A percentile compares a stretch with the other conserved stretches of the same genome.
Evolutionary conservation across 495 filamentous ascomycete genomes (phyloP).

Genomic region (Eremomyces bilateralis): DNA sequence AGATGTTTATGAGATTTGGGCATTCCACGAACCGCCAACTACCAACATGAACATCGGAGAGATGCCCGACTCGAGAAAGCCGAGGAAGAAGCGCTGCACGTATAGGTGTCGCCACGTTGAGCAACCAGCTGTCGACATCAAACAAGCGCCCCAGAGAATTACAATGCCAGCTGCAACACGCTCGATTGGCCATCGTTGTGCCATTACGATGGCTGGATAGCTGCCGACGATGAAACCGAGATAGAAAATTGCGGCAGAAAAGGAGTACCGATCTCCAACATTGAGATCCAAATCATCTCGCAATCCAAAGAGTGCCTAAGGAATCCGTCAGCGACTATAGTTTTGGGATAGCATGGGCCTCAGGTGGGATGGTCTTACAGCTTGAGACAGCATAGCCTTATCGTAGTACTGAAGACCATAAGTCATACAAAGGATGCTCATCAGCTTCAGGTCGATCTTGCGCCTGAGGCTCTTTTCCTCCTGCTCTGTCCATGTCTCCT

Average conservation of each 20-base stretch:
- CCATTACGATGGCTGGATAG: constrained; percentile 23
- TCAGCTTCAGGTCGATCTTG: constrained; percentile 25
- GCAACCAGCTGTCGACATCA: constrained; percentile 22
- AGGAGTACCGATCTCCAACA: constrained; percentile 21
- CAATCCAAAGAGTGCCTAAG: constrained; percentile 18
- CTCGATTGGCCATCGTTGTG: constrained; percentile 24
- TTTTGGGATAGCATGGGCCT: no score
- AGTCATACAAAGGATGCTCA: constrained; percentile 29
- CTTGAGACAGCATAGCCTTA: constrained; percentile 22
- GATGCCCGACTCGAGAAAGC: constrained; percentile 22
- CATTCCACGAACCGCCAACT: constrained; percentile 19
- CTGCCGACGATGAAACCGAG: constrained; percentile 26
- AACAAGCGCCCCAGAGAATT: constrained; percentile 17
- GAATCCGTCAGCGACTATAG: no score
- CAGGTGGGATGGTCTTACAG: constrained; percentile 11
- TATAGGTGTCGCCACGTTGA: constrained; percentile 19
- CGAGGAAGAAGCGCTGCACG: constrained; percentile 27
- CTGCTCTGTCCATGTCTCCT: constrained; percentile 17
- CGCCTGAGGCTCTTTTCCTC: constrained; percentile 20
- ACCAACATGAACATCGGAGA: constrained; percentile 27
- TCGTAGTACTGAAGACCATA: constrained; percentile 24
- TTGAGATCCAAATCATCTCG: constrained; percentile 16
- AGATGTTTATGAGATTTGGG: no score
- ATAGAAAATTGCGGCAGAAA: constrained; percentile 24
- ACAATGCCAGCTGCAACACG: constrained; percentile 21